A percentile compares a stretch with the other conserved stretches of the same genome.
phyloP scores from a whole-genome alignment of 371 early-diverging fungal genomes.

The Apophysomyces variabilis region DNA sequence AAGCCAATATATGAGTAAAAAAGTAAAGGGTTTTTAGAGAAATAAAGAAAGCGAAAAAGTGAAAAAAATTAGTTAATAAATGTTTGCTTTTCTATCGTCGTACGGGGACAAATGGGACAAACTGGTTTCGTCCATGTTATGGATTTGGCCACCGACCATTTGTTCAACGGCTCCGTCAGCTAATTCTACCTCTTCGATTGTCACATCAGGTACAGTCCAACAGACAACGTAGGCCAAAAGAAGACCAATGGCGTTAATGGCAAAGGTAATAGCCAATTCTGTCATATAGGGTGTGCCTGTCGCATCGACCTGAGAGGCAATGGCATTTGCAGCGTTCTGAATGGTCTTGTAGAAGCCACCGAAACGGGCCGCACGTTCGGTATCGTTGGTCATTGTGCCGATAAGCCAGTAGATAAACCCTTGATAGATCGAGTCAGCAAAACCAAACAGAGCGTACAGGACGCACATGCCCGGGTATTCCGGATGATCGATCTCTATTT shows the following conservation, averaged over 20 bases:
- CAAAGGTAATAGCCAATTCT: slow-evolving; percentile 33
- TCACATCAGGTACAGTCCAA: slow-evolving; percentile 38
- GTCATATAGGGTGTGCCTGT: slow-evolving; percentile 29
- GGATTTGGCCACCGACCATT: slow-evolving; percentile 40
- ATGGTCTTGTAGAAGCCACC: slow-evolving; percentile 86
- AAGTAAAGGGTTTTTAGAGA: neutral
- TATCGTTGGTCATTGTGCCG: slow-evolving; percentile 75
- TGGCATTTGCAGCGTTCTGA: slow-evolving; percentile 59
- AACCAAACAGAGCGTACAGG: slow-evolving; percentile 67
- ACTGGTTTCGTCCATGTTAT: slow-evolving; percentile 10
- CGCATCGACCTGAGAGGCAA: slow-evolving; percentile 45
- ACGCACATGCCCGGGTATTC: slow-evolving; percentile 57
- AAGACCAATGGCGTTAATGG: slow-evolving; percentile 32
- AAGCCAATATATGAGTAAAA: neutral
- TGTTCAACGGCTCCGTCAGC: slow-evolving; percentile 25
- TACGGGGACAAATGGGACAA: neutral
- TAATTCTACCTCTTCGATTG: slow-evolving; percentile 40
- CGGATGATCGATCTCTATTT: slow-evolving; percentile 35
- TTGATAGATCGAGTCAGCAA: slow-evolving; percentile 76
- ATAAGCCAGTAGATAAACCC: slow-evolving; percentile 79
- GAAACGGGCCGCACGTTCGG: slow-evolving; percentile 68
- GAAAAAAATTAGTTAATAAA: neutral
- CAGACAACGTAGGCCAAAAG: slow-evolving; percentile 36
- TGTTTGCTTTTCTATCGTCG: neutral
- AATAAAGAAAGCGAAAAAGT: neutral